Conservation (phyloP, 768 basidiomycete species). For the Pholiota molesta region DNA sequence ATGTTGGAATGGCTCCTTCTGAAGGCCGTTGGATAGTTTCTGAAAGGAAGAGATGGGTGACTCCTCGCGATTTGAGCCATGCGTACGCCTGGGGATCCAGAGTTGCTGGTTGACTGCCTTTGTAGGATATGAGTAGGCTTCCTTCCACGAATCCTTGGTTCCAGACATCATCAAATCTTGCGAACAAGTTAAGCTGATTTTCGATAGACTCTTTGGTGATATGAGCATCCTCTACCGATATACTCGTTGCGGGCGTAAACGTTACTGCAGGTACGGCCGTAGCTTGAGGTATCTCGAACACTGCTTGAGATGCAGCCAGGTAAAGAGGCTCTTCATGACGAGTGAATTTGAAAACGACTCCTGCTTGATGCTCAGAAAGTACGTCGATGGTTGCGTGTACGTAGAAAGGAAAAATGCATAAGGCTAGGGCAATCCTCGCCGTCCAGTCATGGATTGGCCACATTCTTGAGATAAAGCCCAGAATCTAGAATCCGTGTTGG, state of each 20-base stretch:
- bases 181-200: conserved; percentile 25
- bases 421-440: not conserved
- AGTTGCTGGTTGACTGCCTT: conserved; percentile 24
- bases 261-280: not conserved
- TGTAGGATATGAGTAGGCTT: conserved; percentile 31
- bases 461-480: not conserved
- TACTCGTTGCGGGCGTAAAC: conserved; percentile 28
- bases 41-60: conserved; percentile 27
- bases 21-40: conserved; percentile 20
- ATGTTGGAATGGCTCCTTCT: conserved; percentile 17
- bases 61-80: conserved; percentile 28
- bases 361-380: conserved; percentile 7
- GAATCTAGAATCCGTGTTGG: not conserved
- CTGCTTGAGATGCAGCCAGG: conserved; percentile 20
- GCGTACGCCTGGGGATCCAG: conserved; percentile 28
- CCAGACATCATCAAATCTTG: conserved; percentile 38
- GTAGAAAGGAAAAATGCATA: not conserved
- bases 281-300: conserved; percentile 14
- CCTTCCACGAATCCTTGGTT: conserved; percentile 28
- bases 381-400: conserved; percentile 10
- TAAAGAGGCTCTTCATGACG: conserved; percentile 15
- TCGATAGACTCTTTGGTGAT: conserved; percentile 31
- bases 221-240: conserved; percentile 26
- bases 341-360: conserved; percentile 17
- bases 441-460: not conserved